These are phyloP conservation scores for Zoysia matrella DNA, from an alignment of 202 grass and related monocot genomes.

Conservation along the genomic window DNA sequence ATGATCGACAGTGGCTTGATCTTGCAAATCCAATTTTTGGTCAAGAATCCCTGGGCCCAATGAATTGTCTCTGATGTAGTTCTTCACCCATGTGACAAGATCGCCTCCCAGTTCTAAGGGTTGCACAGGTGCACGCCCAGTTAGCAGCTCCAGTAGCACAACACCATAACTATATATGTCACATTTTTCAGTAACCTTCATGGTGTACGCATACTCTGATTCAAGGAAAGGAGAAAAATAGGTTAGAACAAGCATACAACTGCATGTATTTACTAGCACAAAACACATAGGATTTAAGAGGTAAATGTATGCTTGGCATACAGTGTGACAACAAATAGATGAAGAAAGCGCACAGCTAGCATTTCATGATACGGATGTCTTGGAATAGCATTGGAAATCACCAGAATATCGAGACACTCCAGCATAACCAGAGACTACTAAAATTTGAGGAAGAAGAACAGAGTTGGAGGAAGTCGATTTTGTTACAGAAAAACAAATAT, in stretches of 20 bases:
- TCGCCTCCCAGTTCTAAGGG: constrained; percentile 93
- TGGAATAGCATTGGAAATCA: too few relatives aligned
- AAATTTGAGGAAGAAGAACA: too few relatives aligned
- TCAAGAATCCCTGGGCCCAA: constrained; percentile 76
- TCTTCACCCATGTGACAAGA: constrained; percentile 95
- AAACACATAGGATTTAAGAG: not conserved
- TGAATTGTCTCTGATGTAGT: constrained; percentile 82
- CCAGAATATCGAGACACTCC: too few relatives aligned
- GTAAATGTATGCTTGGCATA: not conserved
- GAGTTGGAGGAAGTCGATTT: too few relatives aligned
- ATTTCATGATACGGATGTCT: not conserved
- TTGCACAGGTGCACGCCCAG: constrained; percentile 84
- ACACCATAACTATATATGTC: constrained; percentile 97
- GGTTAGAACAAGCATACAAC: constrained; percentile 28
- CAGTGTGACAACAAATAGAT: not conserved
- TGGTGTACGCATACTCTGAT: constrained; percentile 98
- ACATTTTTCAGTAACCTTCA: constrained; percentile 97
- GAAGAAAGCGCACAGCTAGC: not conserved
- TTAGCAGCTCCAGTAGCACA: constrained; percentile 89
- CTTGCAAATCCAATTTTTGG: constrained; percentile 71
- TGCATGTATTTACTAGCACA: not conserved
- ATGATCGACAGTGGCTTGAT: constrained; percentile 60
- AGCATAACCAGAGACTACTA: too few relatives aligned
- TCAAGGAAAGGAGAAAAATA: constrained; percentile 16
- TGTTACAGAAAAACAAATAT: too few relatives aligned